Evolutionary conservation across 441 rosid species (phyloP), one percentile per base, ranked within the genome.

Genomic region (Croton setiger): DNA sequence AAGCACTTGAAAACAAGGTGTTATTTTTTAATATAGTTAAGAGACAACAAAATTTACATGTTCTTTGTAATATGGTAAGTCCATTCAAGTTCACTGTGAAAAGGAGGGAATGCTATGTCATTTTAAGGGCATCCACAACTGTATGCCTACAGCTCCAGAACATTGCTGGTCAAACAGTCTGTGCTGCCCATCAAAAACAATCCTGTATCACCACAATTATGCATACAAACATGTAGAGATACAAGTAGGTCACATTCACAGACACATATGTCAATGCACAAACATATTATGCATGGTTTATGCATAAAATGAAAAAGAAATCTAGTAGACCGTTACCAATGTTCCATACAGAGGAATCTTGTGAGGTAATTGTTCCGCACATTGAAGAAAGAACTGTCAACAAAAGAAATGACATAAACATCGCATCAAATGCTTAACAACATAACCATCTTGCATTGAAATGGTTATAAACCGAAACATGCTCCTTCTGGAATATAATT

Each of bases 281-380:
- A n/a, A 21, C 14, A 27, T 27, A 63, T 21, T 53, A 21, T 53
- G 31, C 21, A 53, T 21, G 31, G 18, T 60, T 37, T 11, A 52
- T 7, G 33, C 15, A 64, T 44, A 23, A 23, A 15, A 56, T 37
- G 12, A 66, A 9, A 60, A 66, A 41, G 21, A 41, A 8, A 74
- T 35, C 41, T 48, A 56, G 36, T 18, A 56, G 9, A 68, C 68
- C 65, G 88, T 23, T 91, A 91, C 99, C 99, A 91, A 63, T 72
- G 99, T 85, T 36, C 89, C 96, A 66, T 91, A 93, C 51, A 93
- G 71, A 63, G 99, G 96, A 83, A 86, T 83, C 85, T 93, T 93
- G 85, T 91, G 98, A 76, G 99, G 99, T 85, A 96, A 83, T 70
- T 91, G 96, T 64, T 88, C 89, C 10, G 92, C 89, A 66, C 98